Evolutionary conservation across 805 yeast species (phyloP), one percentile per base, ranked within the genome.

Genomic region (Myxozyma mucilagina): DNA sequence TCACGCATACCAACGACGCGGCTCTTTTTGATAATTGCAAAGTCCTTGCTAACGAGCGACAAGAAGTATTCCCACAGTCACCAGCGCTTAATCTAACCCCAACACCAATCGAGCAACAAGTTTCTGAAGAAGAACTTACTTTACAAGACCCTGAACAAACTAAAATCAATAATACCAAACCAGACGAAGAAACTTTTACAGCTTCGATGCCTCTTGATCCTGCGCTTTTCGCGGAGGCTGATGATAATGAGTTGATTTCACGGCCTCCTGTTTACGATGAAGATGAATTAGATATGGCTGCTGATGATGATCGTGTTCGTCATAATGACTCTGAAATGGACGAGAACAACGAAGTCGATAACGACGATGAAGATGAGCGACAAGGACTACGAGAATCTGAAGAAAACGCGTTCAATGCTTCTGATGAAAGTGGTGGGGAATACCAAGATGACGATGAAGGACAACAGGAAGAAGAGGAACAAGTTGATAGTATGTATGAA

Each of bases 381-480:
- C 29, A 24, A 24, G 29, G 4, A 24, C 4, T 24, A 24, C 2
- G 29, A 24, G 29, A 24, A 24, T 24, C n/a, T 16, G 20, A 44
- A 24, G 47, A 38, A 16, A 57, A 52, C 34, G 53, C 41, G 1
- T 4, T 48, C 10, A 36, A 49, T 8, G 59, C 54, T 2, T 24
- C 53, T 11, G 55, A 49, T 42, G 55, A 56, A 35, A 49, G 55
- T 42, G 32, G 20, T 9, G 55, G 55, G 2, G 49, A 41, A 16
- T 53, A 39, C 39, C 57, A 47, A 14, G 57, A 52, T 36, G 61
- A 52, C 41, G 57, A 53, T 16, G 61, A 51, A 18, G 60, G 52
- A 24, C 29, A 24, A 24, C 29, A 24, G 13, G 53, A 53, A 14
- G 54, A 50, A 5, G 50, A 53, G 31, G 50, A 44, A 35, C 34